Evolutionary conservation across 1,139 yeast genomes (phyloP).

Genomic region (Taphrina pruni): DNA sequence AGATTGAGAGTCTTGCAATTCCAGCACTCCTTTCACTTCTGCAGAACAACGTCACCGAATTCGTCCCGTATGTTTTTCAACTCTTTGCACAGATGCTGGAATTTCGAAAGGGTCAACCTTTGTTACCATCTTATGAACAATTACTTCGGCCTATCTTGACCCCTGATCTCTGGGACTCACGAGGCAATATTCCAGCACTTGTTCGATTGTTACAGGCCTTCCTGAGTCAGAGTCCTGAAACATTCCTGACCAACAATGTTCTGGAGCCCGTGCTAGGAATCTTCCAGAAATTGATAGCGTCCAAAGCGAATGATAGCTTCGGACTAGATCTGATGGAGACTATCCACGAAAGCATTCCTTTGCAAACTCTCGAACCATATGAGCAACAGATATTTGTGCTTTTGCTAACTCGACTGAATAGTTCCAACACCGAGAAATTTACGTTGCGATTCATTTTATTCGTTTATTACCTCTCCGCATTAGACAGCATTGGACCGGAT

Average conservation of each 20-base stretch:
- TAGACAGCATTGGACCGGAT: conserved; percentile 57
- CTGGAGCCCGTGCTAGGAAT: conserved; percentile 85
- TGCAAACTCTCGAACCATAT: conserved; percentile 59
- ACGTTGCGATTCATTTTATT: conserved; percentile 65
- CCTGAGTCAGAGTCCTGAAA: conserved; percentile 65
- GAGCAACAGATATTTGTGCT: conserved; percentile 75
- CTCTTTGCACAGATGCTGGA: conserved; percentile 79
- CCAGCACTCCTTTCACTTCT: conserved; percentile 72
- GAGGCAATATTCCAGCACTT: conserved; percentile 92
- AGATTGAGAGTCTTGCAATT: conserved; percentile 63
- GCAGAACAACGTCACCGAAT: conserved; percentile 88
- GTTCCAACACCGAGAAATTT: conserved; percentile 79
- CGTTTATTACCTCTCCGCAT: conserved; percentile 66
- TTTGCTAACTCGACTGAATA: conserved; percentile 77
- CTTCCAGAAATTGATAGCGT: conserved; percentile 90
- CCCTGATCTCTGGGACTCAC: conserved; percentile 89
- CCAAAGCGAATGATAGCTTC: conserved; percentile 75
- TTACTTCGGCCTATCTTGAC: conserved; percentile 81
- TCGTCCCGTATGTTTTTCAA: conserved; percentile 91
- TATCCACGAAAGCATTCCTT: conserved; percentile 66
- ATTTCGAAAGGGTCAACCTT: conserved; percentile 54
- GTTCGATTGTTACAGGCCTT: conserved; percentile 79
- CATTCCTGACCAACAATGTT: conserved; percentile 51
- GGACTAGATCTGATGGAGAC: conserved; percentile 85
- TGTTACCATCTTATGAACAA: conserved; percentile 70